Evolutionary conservation across 768 basidiomycete species (phyloP).

Genomic region (Daedaleopsis nitida): DNA sequence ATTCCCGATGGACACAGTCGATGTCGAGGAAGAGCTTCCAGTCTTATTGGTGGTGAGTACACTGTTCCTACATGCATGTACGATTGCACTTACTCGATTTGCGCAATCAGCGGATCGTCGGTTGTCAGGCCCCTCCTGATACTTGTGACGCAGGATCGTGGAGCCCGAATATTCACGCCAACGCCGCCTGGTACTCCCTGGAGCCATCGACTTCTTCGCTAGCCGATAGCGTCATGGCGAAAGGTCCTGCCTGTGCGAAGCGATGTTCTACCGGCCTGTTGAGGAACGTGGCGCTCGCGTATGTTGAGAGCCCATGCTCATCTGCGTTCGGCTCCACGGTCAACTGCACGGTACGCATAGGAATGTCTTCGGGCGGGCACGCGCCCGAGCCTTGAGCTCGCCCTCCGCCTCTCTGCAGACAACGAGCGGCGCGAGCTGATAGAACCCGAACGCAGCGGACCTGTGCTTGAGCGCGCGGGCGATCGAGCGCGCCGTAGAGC

Average conservation of each 20-base stretch:
- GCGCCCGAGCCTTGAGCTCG: neutral
- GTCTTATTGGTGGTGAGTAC: conserved; percentile 7
- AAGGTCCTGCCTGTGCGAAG: conserved; percentile 25
- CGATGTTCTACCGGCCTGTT: conserved; percentile 17
- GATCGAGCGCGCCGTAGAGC: neutral
- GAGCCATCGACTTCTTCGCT: neutral
- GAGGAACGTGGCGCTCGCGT: conserved; percentile 19
- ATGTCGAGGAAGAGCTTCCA: conserved; percentile 11
- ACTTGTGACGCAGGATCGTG: conserved; percentile 22
- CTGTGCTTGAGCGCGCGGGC: neutral
- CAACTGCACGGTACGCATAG: neutral
- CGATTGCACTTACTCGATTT: conserved; percentile 24
- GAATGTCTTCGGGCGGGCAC: neutral
- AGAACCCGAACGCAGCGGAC: conserved; percentile 7
- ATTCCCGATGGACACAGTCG: conserved; percentile 23
- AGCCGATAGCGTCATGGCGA: conserved; percentile 22
- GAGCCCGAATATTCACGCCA: conserved; percentile 28
- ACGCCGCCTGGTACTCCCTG: conserved; percentile 22
- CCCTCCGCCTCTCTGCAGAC: conserved; percentile 1
- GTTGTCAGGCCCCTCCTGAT: conserved; percentile 22
- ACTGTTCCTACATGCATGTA: neutral
- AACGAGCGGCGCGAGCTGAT: conserved; percentile 5
- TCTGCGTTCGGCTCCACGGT: neutral
- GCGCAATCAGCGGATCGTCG: conserved; percentile 24
- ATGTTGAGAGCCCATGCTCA: conserved; percentile 22